phyloP scores from a whole-genome alignment of 2,329 filamentous ascomycete genomes.

The Zasmidium angulare region DNA sequence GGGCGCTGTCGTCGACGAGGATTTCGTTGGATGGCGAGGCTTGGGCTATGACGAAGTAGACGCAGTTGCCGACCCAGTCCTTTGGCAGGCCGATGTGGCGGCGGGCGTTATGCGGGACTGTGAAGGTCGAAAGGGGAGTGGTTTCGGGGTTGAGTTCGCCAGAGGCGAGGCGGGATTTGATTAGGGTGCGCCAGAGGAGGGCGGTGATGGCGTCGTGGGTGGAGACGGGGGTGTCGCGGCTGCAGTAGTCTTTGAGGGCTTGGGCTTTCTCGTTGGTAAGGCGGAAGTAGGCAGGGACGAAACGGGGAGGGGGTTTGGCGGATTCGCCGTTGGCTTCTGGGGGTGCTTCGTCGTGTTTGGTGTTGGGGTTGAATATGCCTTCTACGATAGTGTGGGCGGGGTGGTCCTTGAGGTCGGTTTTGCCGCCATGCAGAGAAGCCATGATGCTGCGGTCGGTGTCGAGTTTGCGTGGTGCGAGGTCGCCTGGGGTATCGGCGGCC shows the following conservation, averaged over 20 bases:
- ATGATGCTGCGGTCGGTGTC: constrained; percentile 17
- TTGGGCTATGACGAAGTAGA: constrained; percentile 20
- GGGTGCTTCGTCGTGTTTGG: constrained; percentile 16
- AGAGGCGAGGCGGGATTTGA: constrained; percentile 13
- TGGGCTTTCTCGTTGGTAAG: constrained; percentile 13
- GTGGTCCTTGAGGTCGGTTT: constrained; percentile 19
- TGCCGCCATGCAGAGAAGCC: constrained; percentile 11
- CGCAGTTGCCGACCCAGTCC: constrained; percentile 22
- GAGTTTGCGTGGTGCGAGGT: constrained; percentile 14
- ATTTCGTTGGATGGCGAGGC: constrained; percentile 13
- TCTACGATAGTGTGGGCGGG: constrained; percentile 13
- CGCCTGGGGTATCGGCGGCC: constrained; percentile 15
- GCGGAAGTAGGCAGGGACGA: constrained; percentile 17
- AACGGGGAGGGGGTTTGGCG: constrained; percentile 10
- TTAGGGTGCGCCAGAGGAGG: constrained; percentile 21
- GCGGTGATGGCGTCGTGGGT: constrained; percentile 23
- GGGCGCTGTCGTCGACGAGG: constrained; percentile 13
- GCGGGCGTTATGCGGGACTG: constrained; percentile 22
- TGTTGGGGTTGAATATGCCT: constrained; percentile 13
- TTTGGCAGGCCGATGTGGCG: constrained; percentile 16
- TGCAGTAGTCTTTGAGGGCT: constrained; percentile 17
- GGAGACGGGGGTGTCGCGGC: constrained; percentile 13
- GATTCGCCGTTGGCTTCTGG: constrained; percentile 16
- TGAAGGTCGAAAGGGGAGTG: constrained; percentile 17
- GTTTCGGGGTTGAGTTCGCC: constrained; percentile 19